These are phyloP conservation scores for Rhodotorula sp. DNA, from an alignment of 1,284 basidiomycete genomes.

Conservation along the genomic window DNA sequence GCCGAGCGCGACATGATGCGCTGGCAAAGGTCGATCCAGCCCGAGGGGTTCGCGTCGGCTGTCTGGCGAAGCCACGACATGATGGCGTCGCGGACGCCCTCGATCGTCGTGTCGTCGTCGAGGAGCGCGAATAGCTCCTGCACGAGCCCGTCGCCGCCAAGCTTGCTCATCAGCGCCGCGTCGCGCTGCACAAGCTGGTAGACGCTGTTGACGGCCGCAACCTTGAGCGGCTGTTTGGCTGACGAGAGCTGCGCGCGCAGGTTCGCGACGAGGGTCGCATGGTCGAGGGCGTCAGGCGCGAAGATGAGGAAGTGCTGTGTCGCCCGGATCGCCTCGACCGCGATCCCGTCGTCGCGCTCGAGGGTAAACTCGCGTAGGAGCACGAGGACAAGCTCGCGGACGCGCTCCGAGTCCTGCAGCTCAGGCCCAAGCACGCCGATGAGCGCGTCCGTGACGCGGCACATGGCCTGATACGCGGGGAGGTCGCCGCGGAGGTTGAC, in stretches of 20 bases:
- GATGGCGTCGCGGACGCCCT: slow-evolving; percentile 90
- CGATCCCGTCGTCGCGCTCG: slow-evolving; percentile 80
- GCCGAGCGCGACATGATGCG: slow-evolving; percentile 78
- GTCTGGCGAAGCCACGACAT: slow-evolving; percentile 95
- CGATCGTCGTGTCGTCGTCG: slow-evolving; percentile 90
- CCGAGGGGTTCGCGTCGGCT: slow-evolving; percentile 84
- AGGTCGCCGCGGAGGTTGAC: slow-evolving; percentile 87
- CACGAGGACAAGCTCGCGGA: slow-evolving; percentile 76
- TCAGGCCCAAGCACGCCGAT: slow-evolving; percentile 95
- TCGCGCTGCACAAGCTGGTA: slow-evolving; percentile 98
- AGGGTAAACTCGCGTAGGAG: slow-evolving; percentile 74
- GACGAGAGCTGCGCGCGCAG: slow-evolving; percentile 78
- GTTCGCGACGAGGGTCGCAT: slow-evolving; percentile 71
- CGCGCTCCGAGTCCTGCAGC: slow-evolving; percentile 82
- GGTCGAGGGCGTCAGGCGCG: slow-evolving; percentile 76
- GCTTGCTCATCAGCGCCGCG: slow-evolving; percentile 82
- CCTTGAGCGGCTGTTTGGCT: slow-evolving; percentile 73
- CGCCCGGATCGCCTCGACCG: slow-evolving; percentile 92
- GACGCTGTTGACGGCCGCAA: slow-evolving; percentile 90
- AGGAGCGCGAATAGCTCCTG: slow-evolving; percentile 93
- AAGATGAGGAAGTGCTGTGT: slow-evolving; percentile 97
- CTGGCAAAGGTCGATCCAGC: slow-evolving; percentile 98
- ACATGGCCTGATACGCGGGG: slow-evolving; percentile 87
- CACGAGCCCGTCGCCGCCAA: slow-evolving; percentile 91
- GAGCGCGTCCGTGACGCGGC: slow-evolving; percentile 86